phyloP scores from a whole-genome alignment of 2,329 filamentous ascomycete genomes.

The Aspergillus sp. region DNA sequence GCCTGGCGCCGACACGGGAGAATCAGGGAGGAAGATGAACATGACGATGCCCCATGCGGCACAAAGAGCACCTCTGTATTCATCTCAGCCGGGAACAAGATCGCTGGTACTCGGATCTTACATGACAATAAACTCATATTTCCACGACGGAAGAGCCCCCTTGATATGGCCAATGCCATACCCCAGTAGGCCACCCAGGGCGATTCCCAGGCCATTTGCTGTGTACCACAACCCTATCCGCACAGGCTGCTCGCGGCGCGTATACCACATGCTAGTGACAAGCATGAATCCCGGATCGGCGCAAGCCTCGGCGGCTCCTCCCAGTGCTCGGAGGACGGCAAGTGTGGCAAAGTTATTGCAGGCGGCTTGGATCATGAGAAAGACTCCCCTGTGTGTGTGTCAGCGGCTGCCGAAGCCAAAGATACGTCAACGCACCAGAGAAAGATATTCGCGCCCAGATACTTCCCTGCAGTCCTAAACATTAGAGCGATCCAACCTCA shows the following conservation, averaged over 20 bases:
- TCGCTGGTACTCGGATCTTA: too few species aligned
- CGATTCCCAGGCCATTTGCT: constrained; percentile 51
- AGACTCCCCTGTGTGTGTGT: constrained; percentile 31
- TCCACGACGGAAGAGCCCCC: constrained; percentile 51
- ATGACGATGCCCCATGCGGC: constrained; percentile 52
- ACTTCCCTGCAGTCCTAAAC: constrained; percentile 35
- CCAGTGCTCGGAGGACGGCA: constrained; percentile 47
- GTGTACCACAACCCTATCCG: constrained; percentile 53
- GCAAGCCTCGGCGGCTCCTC: constrained; percentile 49
- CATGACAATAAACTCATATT: constrained; percentile 61
- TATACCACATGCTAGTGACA: constrained; percentile 59
- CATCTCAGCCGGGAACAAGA: neutral
- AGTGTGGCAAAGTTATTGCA: constrained; percentile 48
- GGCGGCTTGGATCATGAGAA: constrained; percentile 45
- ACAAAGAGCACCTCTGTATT: constrained; percentile 41
- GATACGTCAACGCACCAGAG: constrained; percentile 38
- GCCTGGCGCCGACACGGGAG: constrained; percentile 45
- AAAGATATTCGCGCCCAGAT: constrained; percentile 50
- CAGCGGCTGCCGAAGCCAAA: too few species aligned
- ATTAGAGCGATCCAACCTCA: too few species aligned
- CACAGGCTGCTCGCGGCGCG: constrained; percentile 52
- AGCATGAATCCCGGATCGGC: constrained; percentile 54
- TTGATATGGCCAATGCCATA: constrained; percentile 54
- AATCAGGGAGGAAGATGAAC: constrained; percentile 48
- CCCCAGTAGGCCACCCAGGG: constrained; percentile 47